Conservation (phyloP, 257 asterid genomes). For the Rauvolfia tetraphylla region DNA sequence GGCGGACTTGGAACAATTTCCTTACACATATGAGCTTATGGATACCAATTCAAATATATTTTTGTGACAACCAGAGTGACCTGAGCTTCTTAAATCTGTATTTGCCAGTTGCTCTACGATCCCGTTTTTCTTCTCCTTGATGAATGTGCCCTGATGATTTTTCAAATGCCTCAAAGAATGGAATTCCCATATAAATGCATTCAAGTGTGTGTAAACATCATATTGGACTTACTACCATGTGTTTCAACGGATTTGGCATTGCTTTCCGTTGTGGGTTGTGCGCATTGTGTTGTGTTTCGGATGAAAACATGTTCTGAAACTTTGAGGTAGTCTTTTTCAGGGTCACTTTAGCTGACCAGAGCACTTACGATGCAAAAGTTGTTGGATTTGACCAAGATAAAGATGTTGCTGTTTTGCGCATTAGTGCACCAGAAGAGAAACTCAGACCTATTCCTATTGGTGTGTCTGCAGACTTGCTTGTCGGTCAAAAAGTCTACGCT, state of each 20-base stretch:
- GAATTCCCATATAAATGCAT: background rate
- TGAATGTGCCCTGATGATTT: background rate
- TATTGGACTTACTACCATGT: background rate
- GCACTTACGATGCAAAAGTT: constrained; percentile 75
- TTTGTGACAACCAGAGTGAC: background rate
- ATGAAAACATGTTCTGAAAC: constrained; percentile 9
- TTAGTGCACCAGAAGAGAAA: constrained; percentile 74
- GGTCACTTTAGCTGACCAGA: constrained; percentile 91
- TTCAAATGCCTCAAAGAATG: background rate
- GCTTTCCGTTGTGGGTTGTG: background rate
- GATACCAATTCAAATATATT: background rate
- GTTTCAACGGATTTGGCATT: background rate
- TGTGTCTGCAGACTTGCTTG: constrained; percentile 88
- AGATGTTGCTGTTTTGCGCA: constrained; percentile 86
- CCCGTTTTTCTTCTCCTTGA: background rate
- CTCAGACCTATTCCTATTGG: constrained; percentile 91
- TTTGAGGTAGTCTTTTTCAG: constrained; percentile 39
- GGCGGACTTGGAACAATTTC: background rate
- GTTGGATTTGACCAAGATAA: constrained; percentile 99
- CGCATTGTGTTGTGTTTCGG: background rate
- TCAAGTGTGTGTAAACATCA: background rate
- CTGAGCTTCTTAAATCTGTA: background rate
- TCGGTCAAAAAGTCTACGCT: constrained; percentile 96
- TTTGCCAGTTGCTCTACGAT: background rate
- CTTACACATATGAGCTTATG: background rate